Base-by-base conservation (phyloP, 1,284 basidiomycete species). In the Exobasidium rhododendri region DNA sequence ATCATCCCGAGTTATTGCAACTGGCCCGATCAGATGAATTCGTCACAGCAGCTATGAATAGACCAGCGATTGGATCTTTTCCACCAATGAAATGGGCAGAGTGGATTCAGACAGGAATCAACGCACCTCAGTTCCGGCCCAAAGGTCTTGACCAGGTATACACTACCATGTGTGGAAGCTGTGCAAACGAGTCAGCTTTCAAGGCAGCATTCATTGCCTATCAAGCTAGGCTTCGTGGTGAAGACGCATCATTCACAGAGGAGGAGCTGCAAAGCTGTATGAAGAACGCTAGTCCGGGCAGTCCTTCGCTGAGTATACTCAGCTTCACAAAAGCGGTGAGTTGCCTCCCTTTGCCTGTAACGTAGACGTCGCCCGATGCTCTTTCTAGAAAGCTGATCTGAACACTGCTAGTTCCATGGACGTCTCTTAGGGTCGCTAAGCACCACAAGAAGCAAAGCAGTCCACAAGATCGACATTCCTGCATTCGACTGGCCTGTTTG, bases 381-480 rank as follows among this genome's bases (percentile, higher is more conserved):
- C 84, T 43, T 82, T 84, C 56, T 83, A 82, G 46, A 52, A 53
- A 11, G 29, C 6, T 22, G 56, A n/a, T 6, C 6, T 6, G 14
- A 7, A 7, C 56, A 20, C 31, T 13, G 14, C 17, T 51, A 58
- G 43, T 75, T 75, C 70, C 71, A 75, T 63, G 73, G 72, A 7
- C 58, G 73, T 14, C 63, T 75, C 17, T 75, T 73, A 29, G 71
- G 71, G 4, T 82, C 82, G 55, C 80, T 85, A 35, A 83, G 81
- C 13, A 81, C 83, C 0, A 85, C 84, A 0, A 75, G 83, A 30
- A 75, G 69, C 62, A 81, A 81, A 61, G 75, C 78, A 0, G 79
- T 81, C 47, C 84, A 85, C 80, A 85, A 85, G 79, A 73, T 85
- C 65, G 84, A 84, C 71, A 82, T 85, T 28, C 84, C 84, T 11